Evolutionary conservation across 169 alveolate species (phyloP), one percentile per base, ranked within the genome.

Genomic region (Fabrea salina): DNA sequence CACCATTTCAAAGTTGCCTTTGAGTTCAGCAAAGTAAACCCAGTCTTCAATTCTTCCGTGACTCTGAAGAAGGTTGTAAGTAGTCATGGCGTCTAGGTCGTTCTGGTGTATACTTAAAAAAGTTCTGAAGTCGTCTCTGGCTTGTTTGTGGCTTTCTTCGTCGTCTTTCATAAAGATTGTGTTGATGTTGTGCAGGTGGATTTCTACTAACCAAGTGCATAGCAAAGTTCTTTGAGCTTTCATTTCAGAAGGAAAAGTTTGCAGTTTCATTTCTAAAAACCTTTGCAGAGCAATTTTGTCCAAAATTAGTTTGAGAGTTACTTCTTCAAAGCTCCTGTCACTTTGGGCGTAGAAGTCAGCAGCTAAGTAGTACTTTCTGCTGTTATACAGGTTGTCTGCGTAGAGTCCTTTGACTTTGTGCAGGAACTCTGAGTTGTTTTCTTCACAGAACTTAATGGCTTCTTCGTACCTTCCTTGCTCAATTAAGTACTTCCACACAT

Each of bases 121-220:
- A 64, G 19, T 33, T 37, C 77, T 54, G 61, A 84, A 74, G 1
- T 75, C 74, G 0, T 80, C 84, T 33, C 43, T 6, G 27, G 59
- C 57, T 19, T 4, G 2, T 30, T 11, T 43, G 44, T 37, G 27
- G 5, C 13, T 27, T 49, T 70, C 35, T 56, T 80, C 51, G 51
- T 61, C 51, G 30, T 44, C 16, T 2, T 13, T 22, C 79, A 49
- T 44, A 70, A 27, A 50, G 30, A 22, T 5, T 4, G 22, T n/a
- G 44, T 43, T 79, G 39, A 64, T 78, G 58, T 64, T 59, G 57
- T 75, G 74, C 44, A 84, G 44, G 51, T 66, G 66, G 19, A 80
- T 72, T 84, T 84, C 90, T 11, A 84, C 49, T 16, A 84, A n/a
- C 86, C 90, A 84, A 35, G 90, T 84, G 50, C 82, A 25, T 27